Evolutionary conservation across 805 yeast genomes (phyloP), one percentile per base, ranked within the genome.

Genomic region (Candida koratica): DNA sequence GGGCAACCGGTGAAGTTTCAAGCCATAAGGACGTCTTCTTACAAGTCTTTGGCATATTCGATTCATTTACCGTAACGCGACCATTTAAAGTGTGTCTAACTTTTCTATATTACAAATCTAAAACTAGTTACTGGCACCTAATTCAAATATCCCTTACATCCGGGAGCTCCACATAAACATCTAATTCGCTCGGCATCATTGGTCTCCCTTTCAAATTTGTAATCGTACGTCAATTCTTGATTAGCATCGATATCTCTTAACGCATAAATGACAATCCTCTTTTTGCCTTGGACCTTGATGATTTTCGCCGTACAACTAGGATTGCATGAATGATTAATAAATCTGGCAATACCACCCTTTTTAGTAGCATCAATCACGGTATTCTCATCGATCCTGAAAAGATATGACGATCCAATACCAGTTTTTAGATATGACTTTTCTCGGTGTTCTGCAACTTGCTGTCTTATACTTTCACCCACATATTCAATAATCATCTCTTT

Each of bases 241-340:
- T 87, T 86, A 4, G 93, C 84, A 4, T 71, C 84, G 40, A 93
- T 82, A 54, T 90, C 96, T 32, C 94, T 66, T 45, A 86, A 64
- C 0, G 98, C 97, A 59, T 90, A 93, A 19, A 93, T 88, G 36
- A 89, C 97, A 64, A 93, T 90, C 57, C 97, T 73, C 61, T 86
- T 87, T 51, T 76, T 81, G 4, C 97, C 97, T 41, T 88, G 97
- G 25, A 88, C 97, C 57, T 87, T 87, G 51, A 89, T 89, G 52
- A 93, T 88, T 54, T 89, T 90, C 1, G 98, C 97, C 0, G 95
- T 88, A 62, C 98, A 93, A 47, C 95, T 88, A 1, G 99, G 99
- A 36, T 83, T 84, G 63, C 99, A 93, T 56, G 97, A 88, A 58
- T 93, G 99, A 51, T 93, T 93, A 56, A 93, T 93, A 53, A 93